These are phyloP conservation scores for Theileria equi DNA, from an alignment of 169 alveolate genomes.

Conservation along the genomic window DNA sequence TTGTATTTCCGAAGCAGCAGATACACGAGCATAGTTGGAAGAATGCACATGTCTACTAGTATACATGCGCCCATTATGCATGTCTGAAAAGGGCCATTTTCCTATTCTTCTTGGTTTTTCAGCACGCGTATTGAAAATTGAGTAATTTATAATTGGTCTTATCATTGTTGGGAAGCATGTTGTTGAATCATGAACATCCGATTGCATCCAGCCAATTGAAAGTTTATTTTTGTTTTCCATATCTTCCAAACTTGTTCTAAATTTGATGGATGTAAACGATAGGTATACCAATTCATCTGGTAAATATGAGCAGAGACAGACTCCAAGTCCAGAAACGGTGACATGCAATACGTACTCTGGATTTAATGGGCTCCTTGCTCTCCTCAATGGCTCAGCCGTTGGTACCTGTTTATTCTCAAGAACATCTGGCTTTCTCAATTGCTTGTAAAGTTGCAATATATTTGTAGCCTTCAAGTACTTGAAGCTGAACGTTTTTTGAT, in stretches of 20 bases:
- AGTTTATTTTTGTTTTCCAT: slow-evolving; percentile 15
- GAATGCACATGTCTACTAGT: too few species aligned
- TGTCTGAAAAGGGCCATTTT: too few species aligned
- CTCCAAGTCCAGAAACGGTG: slow-evolving; percentile 45
- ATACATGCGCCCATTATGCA: too few species aligned
- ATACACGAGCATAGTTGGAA: too few species aligned
- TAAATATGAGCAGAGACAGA: slow-evolving; percentile 26
- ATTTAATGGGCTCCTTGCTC: neutral
- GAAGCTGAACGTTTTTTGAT: slow-evolving; percentile 1
- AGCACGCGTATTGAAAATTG: neutral
- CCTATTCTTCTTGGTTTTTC: too few species aligned
- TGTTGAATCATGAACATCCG: slow-evolving; percentile 57
- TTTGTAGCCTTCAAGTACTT: slow-evolving; percentile 3
- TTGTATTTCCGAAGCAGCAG: too few species aligned
- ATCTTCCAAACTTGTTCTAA: slow-evolving; percentile 27
- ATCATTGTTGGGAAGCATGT: slow-evolving; percentile 59
- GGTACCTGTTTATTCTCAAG: neutral
- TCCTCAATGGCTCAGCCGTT: neutral
- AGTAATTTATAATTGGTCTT: slow-evolving; percentile 43
- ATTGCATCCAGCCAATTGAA: slow-evolving; percentile 62
- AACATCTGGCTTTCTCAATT: neutral
- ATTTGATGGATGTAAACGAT: slow-evolving; percentile 39
- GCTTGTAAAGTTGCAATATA: neutral
- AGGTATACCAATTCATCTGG: slow-evolving; percentile 53
- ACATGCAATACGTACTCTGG: slow-evolving; percentile 19